phyloP scores from a whole-genome alignment of 1,284 basidiomycete genomes.

The Laetiporus sulphureus region DNA sequence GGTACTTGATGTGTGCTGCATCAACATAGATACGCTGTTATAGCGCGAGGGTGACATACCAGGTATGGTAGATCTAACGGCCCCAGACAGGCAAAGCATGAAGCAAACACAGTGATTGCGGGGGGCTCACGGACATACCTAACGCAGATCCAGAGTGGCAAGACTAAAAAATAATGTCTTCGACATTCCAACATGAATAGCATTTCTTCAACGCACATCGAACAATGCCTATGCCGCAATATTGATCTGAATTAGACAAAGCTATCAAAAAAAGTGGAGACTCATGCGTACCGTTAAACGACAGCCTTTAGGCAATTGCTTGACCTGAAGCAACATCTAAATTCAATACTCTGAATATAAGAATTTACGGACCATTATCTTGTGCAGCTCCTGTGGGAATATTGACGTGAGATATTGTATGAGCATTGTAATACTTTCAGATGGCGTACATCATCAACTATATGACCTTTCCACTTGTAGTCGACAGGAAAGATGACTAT shows the following conservation, averaged over 20 bases:
- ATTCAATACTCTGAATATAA: too few species aligned
- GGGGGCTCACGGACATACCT: conserved; percentile 31
- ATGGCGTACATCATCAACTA: conserved; percentile 64
- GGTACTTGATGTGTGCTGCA: too few species aligned
- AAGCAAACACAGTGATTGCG: neutral
- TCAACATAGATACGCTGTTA: neutral
- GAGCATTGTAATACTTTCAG: too few species aligned
- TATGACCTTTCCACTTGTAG: conserved; percentile 59
- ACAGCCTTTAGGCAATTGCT: conserved; percentile 52
- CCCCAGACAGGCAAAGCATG: too few species aligned
- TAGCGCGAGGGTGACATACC: conserved; percentile 24
- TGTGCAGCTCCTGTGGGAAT: conserved; percentile 54
- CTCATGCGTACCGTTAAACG: conserved; percentile 57
- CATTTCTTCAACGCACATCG: conserved; percentile 41
- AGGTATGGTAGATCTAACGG: conserved; percentile 60
- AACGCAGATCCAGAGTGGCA: conserved; percentile 60
- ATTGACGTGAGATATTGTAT: too few species aligned
- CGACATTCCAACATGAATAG: neutral
- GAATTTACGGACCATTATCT: conserved; percentile 41
- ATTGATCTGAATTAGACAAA: too few species aligned
- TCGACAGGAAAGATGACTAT: conserved; percentile 62
- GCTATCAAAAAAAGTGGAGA: too few species aligned
- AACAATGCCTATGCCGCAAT: conserved; percentile 73
- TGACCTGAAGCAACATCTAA: conserved; percentile 35
- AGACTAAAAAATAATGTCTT: conserved; percentile 29